These are phyloP conservation scores for Yarrowia osloensis DNA, from an alignment of 805 yeast genomes.

Conservation along the genomic window DNA sequence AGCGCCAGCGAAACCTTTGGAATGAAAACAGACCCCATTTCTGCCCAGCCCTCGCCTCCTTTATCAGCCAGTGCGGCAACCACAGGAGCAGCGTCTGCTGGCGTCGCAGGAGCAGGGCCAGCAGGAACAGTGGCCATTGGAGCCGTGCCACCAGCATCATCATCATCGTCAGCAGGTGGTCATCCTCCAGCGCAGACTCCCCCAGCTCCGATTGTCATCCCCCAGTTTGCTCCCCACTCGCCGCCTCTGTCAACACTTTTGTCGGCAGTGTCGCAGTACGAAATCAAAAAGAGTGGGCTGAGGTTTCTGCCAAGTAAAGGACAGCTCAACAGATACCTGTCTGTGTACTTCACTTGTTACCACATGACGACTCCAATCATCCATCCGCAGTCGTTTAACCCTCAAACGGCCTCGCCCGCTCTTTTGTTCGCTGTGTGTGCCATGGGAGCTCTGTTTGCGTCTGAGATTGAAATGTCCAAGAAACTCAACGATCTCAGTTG, in stretches of 20 bases:
- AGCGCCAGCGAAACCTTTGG: conserved; percentile 16
- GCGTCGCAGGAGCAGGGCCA: neutral
- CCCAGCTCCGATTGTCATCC: conserved; percentile 12
- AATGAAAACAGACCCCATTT: conserved; percentile 5
- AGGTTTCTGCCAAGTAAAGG: conserved; percentile 35
- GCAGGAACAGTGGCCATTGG: neutral
- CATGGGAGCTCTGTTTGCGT: conserved; percentile 42
- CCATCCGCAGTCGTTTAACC: conserved; percentile 42
- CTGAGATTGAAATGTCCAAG: conserved; percentile 38
- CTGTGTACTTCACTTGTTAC: conserved; percentile 41
- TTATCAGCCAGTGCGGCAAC: conserved; percentile 34
- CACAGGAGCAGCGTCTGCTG: conserved; percentile 9
- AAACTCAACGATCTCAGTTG: conserved; percentile 39
- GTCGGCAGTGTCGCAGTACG: conserved; percentile 34
- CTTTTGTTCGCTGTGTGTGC: conserved; percentile 42
- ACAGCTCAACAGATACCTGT: conserved; percentile 41
- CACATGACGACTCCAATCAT: conserved; percentile 43
- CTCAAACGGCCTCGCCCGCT: conserved; percentile 39
- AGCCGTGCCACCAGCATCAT: neutral
- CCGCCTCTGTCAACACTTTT: conserved; percentile 33
- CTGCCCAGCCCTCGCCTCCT: conserved; percentile 25
- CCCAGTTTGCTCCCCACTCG: conserved; percentile 30
- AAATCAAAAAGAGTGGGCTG: conserved; percentile 32
- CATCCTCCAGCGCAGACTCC: neutral
- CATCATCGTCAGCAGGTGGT: conserved; percentile 26